Conservation (phyloP, 2,329 filamentous ascomycete genomes). For the Ceratocystis albifundus region DNA sequence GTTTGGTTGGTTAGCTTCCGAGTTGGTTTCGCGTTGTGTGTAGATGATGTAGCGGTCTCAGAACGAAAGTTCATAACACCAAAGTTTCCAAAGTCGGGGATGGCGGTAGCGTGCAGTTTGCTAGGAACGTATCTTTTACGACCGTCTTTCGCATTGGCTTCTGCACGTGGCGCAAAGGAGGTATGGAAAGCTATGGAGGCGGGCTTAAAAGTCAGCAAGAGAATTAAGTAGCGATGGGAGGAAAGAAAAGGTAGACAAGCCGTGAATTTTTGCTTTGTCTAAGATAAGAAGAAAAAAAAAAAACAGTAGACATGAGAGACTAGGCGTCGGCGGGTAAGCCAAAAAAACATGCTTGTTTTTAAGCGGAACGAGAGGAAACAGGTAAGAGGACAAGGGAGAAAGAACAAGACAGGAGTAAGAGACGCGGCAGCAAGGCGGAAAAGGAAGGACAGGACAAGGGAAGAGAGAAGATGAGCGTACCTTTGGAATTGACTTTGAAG, state of each 20-base stretch:
- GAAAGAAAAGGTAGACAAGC: slow-evolving; percentile 4
- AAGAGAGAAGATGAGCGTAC: slow-evolving; percentile 6
- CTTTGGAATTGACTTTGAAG: slow-evolving; percentile 19
- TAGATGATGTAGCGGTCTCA: slow-evolving; percentile 12
- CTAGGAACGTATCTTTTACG: slow-evolving; percentile 46
- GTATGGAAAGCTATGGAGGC: slow-evolving; percentile 13
- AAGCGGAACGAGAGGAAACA: not conserved
- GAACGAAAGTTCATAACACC: slow-evolving; percentile 47
- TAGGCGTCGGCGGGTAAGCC: not conserved
- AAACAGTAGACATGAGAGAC: not conserved
- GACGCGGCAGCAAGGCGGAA: not conserved
- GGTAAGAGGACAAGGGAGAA: not conserved
- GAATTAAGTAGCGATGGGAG: not conserved
- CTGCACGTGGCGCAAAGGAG: slow-evolving; percentile 15
- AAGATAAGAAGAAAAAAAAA: not conserved
- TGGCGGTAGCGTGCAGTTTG: slow-evolving; percentile 49
- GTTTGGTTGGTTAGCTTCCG: slow-evolving; percentile 29
- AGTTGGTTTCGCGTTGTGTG: slow-evolving; percentile 31
- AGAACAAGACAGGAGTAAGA: not conserved
- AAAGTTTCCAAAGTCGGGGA: slow-evolving; percentile 49
- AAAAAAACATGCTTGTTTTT: no score
- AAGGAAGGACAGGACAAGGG: not conserved
- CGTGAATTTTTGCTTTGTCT: not conserved
- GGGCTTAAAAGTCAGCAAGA: no score
- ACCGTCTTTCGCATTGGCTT: slow-evolving; percentile 18